Evolutionary conservation across 2,329 filamentous ascomycete species (phyloP).

Genomic region (Xylariaceae sp.): DNA sequence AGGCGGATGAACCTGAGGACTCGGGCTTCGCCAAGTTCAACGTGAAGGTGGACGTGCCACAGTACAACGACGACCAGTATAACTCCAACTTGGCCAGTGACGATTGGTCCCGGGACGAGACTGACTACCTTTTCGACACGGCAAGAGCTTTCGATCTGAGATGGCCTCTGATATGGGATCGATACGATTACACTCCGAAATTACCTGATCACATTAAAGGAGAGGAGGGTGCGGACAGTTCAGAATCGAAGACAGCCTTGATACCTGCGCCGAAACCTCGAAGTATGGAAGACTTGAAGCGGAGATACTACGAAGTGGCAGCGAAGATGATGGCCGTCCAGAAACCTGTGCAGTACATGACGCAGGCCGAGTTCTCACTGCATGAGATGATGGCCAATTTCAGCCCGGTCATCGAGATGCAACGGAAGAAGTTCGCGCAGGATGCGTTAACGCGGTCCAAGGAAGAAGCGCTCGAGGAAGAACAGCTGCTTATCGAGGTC

Average conservation of each 20-base stretch:
- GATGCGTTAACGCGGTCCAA: conserved; percentile 72
- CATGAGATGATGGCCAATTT: conserved; percentile 86
- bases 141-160: conserved; percentile 77
- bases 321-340: conserved; percentile 75
- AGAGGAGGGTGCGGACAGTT: conserved; percentile 36
- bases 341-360: conserved; percentile 82
- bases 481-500: conserved; percentile 80
- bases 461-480: conserved; percentile 89
- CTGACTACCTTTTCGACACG: conserved; percentile 77
- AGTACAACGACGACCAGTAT: conserved; percentile 87
- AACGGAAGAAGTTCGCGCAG: conserved; percentile 79
- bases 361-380: conserved; percentile 70
- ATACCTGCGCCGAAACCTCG: conserved; percentile 51
- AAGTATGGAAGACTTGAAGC: conserved; percentile 85
- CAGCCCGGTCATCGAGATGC: conserved; percentile 70
- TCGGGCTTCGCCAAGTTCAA: conserved; percentile 82
- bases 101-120: conserved; percentile 89
- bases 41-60: conserved; percentile 68
- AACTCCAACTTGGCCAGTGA: conserved; percentile 63
- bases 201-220: conserved; percentile 31
- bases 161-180: conserved; percentile 88
- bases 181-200: conserved; percentile 68
- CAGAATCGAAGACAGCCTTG: conserved; percentile 47
- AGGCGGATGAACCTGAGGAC: conserved; percentile 46
- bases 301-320: conserved; percentile 82